These are phyloP conservation scores for Meyerozyma carpophila DNA, from an alignment of 1,139 yeast species.

Conservation along the genomic window DNA sequence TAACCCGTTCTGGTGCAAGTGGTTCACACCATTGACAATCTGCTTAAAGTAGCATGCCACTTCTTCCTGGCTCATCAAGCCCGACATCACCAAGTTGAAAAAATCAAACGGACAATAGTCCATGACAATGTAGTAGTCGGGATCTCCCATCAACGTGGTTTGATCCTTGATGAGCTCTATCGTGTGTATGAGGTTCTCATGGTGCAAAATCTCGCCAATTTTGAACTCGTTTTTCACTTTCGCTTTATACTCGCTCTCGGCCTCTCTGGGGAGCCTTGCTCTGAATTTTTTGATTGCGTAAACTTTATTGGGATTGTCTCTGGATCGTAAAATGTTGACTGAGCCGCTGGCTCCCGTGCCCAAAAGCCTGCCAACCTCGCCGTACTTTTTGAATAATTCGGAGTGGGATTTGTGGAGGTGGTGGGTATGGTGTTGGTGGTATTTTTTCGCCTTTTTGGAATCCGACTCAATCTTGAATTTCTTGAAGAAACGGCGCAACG, in stretches of 20 bases:
- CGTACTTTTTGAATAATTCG: slow-evolving; percentile 41
- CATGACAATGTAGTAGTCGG: slow-evolving; percentile 60
- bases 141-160: slow-evolving; percentile 19
- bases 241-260: slow-evolving; percentile 49
- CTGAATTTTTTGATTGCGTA: slow-evolving; percentile 72
- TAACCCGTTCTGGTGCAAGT: slow-evolving; percentile 61
- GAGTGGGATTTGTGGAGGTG: slow-evolving; percentile 5
- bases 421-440: background rate
- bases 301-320: slow-evolving; percentile 38
- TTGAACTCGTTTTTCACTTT: slow-evolving; percentile 66
- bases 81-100: slow-evolving; percentile 73
- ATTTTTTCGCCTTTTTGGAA: slow-evolving; percentile 3
- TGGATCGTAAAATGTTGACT: slow-evolving; percentile 52
- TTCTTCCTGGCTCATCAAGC: slow-evolving; percentile 54
- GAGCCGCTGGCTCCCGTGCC: slow-evolving; percentile 82
- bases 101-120: slow-evolving; percentile 74
- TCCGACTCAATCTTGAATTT: slow-evolving; percentile 21
- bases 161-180: slow-evolving; percentile 54
- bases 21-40: slow-evolving; percentile 53
- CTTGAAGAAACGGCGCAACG: slow-evolving; percentile 35
- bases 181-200: slow-evolving; percentile 61
- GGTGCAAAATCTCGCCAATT: slow-evolving; percentile 56
- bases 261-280: slow-evolving; percentile 45
- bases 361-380: slow-evolving; percentile 48
- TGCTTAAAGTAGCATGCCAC: slow-evolving; percentile 66